Percentiles rank a stretch among this genome's conserved stretches.
phyloP scores from a whole-genome alignment of 805 yeast species.

The Kuraishia ogatae region DNA sequence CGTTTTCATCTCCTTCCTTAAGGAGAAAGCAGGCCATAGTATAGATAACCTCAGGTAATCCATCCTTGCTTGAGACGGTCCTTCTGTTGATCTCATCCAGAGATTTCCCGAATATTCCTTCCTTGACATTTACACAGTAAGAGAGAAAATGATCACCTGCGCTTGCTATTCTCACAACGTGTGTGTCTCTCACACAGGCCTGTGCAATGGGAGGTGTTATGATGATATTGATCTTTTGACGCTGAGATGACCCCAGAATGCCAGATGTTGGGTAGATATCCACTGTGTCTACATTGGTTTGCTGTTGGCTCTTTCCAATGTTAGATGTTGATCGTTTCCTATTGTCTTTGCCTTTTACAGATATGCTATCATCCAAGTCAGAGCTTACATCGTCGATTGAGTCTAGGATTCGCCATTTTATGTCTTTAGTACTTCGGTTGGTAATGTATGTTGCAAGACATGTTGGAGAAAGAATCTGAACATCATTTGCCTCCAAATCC shows the following conservation, averaged over 20 bases:
- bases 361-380: not conserved
- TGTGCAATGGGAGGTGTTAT: conserved; percentile 19
- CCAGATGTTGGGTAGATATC: not conserved
- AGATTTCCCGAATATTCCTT: conserved; percentile 22
- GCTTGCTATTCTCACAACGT: conserved; percentile 18
- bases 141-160: conserved; percentile 23
- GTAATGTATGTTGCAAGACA: conserved; percentile 18
- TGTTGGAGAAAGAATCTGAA: conserved; percentile 14
- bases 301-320: not conserved
- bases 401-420: conserved; percentile 29
- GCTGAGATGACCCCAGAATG: conserved; percentile 10
- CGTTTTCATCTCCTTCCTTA: conserved; percentile 13
- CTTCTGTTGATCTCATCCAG: conserved; percentile 9
- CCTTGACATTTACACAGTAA: conserved; percentile 14
- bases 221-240: conserved; percentile 12
- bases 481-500: conserved; percentile 19
- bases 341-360: conserved; percentile 14
- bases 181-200: conserved; percentile 12
- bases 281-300: not conserved
- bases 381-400: not conserved
- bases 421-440: conserved; percentile 26
- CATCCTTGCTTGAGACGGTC: not conserved
- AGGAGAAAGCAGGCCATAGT: conserved; percentile 13
- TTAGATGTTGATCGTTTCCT: not conserved
- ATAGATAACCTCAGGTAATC: not conserved